Evolutionary conservation across 2,329 filamentous ascomycete genomes (phyloP), one percentile per base, ranked within the genome.

Genomic region (Ustulina deusta): DNA sequence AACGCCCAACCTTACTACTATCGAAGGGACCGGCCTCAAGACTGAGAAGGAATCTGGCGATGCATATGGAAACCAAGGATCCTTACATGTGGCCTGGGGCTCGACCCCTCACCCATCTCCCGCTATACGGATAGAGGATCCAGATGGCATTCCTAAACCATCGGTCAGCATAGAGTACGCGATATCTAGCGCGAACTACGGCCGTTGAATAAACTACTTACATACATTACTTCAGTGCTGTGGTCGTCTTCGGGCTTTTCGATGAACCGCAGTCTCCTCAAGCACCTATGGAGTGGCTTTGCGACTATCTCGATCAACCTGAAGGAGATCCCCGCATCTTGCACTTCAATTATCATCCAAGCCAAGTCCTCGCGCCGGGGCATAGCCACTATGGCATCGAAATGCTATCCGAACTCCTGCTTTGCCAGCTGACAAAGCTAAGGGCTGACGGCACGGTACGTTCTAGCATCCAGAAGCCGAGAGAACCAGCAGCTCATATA

Each of bases 291-390:
- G 17, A 3, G 34, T 62, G 51, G 60, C 40, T 62, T n/a, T 20
- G 49, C 29, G 13, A 55, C 3, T 38, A 48, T 20, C 51, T 62
- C 13, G 38, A 48, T 22, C 38, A 10, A 38, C 15, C n/a, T 0
- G 29, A 17, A 27, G 49, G n/a, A 36, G 49, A 62, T 55, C 56
- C 60, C 9, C 51, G 49, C 49, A 54, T 62, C 15, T n/a, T 56
- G 20, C 38, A 62, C 29, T 62, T 62, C 38, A 56, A 38, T n/a
- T 62, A 62, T n/a, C n/a, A 42, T 29, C 49, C 29, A 3, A 56
- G 38, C 40, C n/a, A 62, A 11, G 4, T 38, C 7, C 27, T 55
- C 1, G 25, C 38, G 4, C 49, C 27, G 4, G 60, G 40, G 1
- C 38, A 38, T 13, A 7, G 27, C n/a, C n/a, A 56, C 29, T 29